These are phyloP conservation scores for Vachellia collinsii DNA, from an alignment of 306 rosid species.

Conservation along the genomic window DNA sequence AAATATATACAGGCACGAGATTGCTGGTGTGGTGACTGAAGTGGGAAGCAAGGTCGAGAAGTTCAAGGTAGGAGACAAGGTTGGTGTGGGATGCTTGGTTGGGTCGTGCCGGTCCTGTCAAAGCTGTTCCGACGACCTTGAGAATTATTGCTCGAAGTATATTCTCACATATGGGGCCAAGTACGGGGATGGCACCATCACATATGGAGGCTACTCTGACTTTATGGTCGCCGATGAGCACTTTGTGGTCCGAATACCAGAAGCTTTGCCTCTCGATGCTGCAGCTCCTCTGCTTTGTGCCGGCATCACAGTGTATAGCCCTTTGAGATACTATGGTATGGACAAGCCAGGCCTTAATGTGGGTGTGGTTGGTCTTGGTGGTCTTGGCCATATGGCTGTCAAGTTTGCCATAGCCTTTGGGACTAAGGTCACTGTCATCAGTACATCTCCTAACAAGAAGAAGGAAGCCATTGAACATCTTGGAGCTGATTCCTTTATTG, in stretches of 20 bases:
- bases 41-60: constrained; percentile 60
- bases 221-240: constrained; percentile 48
- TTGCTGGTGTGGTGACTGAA: constrained; percentile 63
- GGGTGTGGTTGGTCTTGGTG: constrained; percentile 70
- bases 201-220: constrained; percentile 72
- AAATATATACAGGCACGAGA: constrained; percentile 58
- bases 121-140: constrained; percentile 47
- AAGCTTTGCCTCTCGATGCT: constrained; percentile 50
- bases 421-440: constrained; percentile 55
- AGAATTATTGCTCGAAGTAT: constrained; percentile 51
- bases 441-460: constrained; percentile 61
- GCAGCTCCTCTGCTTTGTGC: constrained; percentile 72
- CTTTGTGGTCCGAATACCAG: constrained; percentile 50
- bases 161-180: constrained; percentile 43
- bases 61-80: constrained; percentile 63
- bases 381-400: constrained; percentile 62
- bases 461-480: constrained; percentile 51
- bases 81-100: constrained; percentile 66
- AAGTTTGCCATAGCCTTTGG: constrained; percentile 70
- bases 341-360: constrained; percentile 54
- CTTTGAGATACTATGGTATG: constrained; percentile 49
- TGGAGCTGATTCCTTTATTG: constrained; percentile 55
- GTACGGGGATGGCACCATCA: constrained; percentile 49
- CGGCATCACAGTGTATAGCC: constrained; percentile 70
- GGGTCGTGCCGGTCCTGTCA: constrained; percentile 57